Evolutionary conservation across 1,284 basidiomycete genomes (phyloP).

Genomic region (Schizophyllum amplum): DNA sequence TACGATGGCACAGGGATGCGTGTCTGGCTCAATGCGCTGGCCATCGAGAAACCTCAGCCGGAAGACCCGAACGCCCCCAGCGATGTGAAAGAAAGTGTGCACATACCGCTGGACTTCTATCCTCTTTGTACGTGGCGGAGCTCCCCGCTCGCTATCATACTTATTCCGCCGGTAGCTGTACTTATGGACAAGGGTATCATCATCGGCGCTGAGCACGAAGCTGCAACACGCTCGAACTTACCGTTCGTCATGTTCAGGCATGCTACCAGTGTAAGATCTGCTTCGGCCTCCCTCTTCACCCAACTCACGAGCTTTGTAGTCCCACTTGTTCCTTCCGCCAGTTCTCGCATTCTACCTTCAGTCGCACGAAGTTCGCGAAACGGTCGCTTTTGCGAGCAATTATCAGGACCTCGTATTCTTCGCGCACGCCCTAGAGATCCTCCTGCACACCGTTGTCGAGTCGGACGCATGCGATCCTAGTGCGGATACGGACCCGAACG

Average conservation of each 20-base stretch:
- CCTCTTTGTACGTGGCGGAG: constrained; percentile 87
- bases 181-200: constrained; percentile 99
- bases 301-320: constrained; percentile 34
- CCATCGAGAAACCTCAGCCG: constrained; percentile 60
- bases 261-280: constrained; percentile 69
- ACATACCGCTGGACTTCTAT: constrained; percentile 89
- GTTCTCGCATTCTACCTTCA: constrained; percentile 83
- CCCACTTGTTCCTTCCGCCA: constrained; percentile 92
- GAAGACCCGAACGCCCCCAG: constrained; percentile 26
- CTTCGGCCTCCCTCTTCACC: background rate
- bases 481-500: constrained; percentile 18
- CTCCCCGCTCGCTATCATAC: no score
- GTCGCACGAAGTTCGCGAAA: constrained; percentile 63
- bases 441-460: constrained; percentile 91
- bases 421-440: constrained; percentile 88
- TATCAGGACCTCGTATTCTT: constrained; percentile 92
- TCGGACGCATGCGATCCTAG: constrained; percentile 53
- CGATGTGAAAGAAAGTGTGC: constrained; percentile 87
- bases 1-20: constrained; percentile 88
- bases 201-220: constrained; percentile 90
- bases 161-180: constrained; percentile 81
- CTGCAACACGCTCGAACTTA: constrained; percentile 67
- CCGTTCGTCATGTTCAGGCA: constrained; percentile 92
- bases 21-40: constrained; percentile 93
- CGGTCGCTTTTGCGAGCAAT: constrained; percentile 80